Evolutionary conservation across 345 rosid genomes (phyloP), one percentile per base, ranked within the genome.

Genomic region (Eucalyptus camaldulensis): DNA sequence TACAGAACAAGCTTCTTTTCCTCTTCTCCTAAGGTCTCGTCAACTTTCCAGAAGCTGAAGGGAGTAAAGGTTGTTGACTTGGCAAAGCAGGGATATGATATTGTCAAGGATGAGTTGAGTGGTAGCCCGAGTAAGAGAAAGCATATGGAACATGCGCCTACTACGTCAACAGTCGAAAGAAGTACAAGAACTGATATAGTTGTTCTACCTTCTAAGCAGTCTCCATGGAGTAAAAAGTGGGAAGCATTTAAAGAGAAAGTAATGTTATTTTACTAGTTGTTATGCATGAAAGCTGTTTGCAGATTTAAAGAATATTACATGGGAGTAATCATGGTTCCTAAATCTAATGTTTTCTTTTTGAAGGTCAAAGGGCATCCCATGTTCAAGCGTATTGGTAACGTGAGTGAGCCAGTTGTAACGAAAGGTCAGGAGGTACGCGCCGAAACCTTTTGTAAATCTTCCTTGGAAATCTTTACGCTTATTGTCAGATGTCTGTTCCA

Each of bases 61-160:
- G 96, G 94, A 86, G 94, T 91, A 85, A 96, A 96, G 89, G 96
- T 95, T 80, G 89, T 94, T 90, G 97, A 98, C 90, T 85, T 96
- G 80, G 96, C 97, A 33, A 98, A 93, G 95, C 96, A 96, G 90
- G 99, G 99, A 72, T 95, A 95, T 93, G 99, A 93, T 89, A 94
- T 94, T 90, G 94, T 98, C 50, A 96, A 95, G 94, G 99, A 98
- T 83, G 99, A 98, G 91, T 69, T 98, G 91, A 93, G 87, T 87
- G 98, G 96, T 88, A 94, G 65, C 83, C 90, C 97, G 3, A 94
- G 91, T 90, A 94, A 87, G 91, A 96, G 94, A 92, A 98, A 96
- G 93, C 99, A 96, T 93, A 93, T 98, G 88, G 99, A 98, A 85
- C 91, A 91, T 91, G 93, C 96, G 49, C 95, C 99, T 87, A 93